Conservation (phyloP, 805 yeast genomes). For the Candida qinlingensis region DNA sequence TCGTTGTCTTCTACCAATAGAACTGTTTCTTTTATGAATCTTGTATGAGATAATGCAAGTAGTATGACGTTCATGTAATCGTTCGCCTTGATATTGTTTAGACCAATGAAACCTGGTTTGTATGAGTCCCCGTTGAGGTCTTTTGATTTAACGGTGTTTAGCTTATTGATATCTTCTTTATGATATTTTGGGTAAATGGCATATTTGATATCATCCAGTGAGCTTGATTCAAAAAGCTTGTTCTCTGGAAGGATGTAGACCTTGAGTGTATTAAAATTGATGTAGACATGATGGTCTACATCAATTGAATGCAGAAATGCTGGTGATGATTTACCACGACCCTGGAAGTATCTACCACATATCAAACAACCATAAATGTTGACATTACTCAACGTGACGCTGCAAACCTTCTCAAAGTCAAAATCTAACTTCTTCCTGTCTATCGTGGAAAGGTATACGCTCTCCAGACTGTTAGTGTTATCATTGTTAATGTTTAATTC, state of each 20-base stretch:
- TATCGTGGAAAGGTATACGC: conserved; percentile 26
- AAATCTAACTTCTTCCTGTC: conserved; percentile 44
- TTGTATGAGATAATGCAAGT: conserved; percentile 50
- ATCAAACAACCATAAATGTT: conserved; percentile 68
- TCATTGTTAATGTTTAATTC: neutral
- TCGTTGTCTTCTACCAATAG: conserved; percentile 25
- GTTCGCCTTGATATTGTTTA: conserved; percentile 47
- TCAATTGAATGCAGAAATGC: conserved; percentile 66
- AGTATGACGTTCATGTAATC: conserved; percentile 56
- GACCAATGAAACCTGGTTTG: conserved; percentile 59
- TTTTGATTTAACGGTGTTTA: conserved; percentile 24
- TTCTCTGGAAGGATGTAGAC: conserved; percentile 63
- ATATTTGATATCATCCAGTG: conserved; percentile 47
- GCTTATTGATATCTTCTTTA: conserved; percentile 25
- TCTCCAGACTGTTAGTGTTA: conserved; percentile 1
- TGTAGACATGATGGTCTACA: conserved; percentile 56
- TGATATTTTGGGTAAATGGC: conserved; percentile 49
- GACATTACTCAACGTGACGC: conserved; percentile 51
- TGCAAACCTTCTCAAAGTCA: conserved; percentile 64
- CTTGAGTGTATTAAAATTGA: conserved; percentile 45
- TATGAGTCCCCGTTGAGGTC: conserved; percentile 46
- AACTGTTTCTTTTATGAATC: conserved; percentile 42
- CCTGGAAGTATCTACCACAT: conserved; percentile 72
- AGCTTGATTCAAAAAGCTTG: conserved; percentile 33
- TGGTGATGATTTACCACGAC: conserved; percentile 56